These are phyloP conservation scores for Cyberlindnera mrakii DNA, from an alignment of 805 yeast species.

Conservation along the genomic window DNA sequence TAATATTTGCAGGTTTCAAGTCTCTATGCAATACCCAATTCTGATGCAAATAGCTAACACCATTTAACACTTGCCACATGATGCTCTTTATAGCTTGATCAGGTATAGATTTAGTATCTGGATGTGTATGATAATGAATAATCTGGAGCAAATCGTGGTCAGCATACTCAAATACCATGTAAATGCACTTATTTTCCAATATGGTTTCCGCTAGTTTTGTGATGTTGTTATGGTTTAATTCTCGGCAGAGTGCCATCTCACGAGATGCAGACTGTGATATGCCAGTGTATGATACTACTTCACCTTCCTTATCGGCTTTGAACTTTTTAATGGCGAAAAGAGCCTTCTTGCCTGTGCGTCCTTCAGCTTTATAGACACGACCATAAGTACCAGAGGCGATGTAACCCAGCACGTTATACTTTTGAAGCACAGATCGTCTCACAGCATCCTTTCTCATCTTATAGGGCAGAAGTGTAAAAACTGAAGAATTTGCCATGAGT, in stretches of 20 bases:
- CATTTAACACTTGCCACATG: slow-evolving; percentile 88
- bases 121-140: slow-evolving; percentile 90
- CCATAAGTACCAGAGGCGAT: slow-evolving; percentile 99
- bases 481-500: slow-evolving; percentile 47
- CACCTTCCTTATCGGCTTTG: slow-evolving; percentile 90
- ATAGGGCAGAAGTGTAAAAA: slow-evolving; percentile 54
- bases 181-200: slow-evolving; percentile 81
- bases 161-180: slow-evolving; percentile 93
- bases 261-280: slow-evolving; percentile 93
- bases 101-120: slow-evolving; percentile 55
- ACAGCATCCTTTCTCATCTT: slow-evolving; percentile 56
- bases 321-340: slow-evolving; percentile 84
- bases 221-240: slow-evolving; percentile 72
- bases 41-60: slow-evolving; percentile 86
- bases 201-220: slow-evolving; percentile 77
- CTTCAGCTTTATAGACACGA: slow-evolving; percentile 82
- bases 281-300: slow-evolving; percentile 84
- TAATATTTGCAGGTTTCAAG: slow-evolving; percentile 94
- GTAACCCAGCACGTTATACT: slow-evolving; percentile 86
- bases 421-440: slow-evolving; percentile 70
- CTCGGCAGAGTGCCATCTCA: slow-evolving; percentile 93
- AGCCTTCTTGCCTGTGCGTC: slow-evolving; percentile 27
- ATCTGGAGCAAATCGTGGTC: slow-evolving; percentile 94
- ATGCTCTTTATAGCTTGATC: slow-evolving; percentile 75
- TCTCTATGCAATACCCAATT: slow-evolving; percentile 97